phyloP scores from a whole-genome alignment of 208 protist genomes.

The Paratrypanosoma confusum region DNA sequence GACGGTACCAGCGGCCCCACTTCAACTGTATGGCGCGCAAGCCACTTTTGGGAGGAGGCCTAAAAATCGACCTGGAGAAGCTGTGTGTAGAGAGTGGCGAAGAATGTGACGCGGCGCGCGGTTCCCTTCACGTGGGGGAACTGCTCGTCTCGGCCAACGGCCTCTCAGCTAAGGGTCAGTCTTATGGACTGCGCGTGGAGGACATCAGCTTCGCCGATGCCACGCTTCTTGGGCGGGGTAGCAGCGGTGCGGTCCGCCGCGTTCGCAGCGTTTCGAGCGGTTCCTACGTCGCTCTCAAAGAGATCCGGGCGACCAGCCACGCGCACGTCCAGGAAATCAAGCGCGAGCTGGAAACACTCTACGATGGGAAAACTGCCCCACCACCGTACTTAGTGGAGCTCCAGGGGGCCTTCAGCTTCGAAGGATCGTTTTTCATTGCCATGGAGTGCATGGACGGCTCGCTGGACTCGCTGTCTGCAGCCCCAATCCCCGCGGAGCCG shows the following conservation, averaged over 20 bases:
- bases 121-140: slow-evolving; percentile 57
- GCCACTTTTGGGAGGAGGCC: no score
- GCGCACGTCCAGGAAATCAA: slow-evolving; percentile 69
- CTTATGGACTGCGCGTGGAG: slow-evolving; percentile 62
- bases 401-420: slow-evolving; percentile 79
- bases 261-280: slow-evolving; percentile 49
- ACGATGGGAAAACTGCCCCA: no score
- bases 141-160: slow-evolving; percentile 69
- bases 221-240: slow-evolving; percentile 65
- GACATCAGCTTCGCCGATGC: slow-evolving; percentile 51
- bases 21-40: no score
- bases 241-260: slow-evolving; percentile 70
- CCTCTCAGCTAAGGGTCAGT: slow-evolving; percentile 26
- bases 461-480: slow-evolving; percentile 37
- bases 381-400: slow-evolving; percentile 73
- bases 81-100: no score
- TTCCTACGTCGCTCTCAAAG: slow-evolving; percentile 61
- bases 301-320: slow-evolving; percentile 74
- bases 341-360: slow-evolving; percentile 74
- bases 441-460: slow-evolving; percentile 88
- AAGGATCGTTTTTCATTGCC: slow-evolving; percentile 84
- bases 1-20: no score
- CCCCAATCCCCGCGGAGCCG: slow-evolving; percentile 36
- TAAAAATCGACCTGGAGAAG: slow-evolving; percentile 83
- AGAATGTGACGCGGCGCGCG: slow-evolving; percentile 6